phyloP scores from a whole-genome alignment of 1,284 basidiomycete genomes.

The Ganoderma lucidum region DNA sequence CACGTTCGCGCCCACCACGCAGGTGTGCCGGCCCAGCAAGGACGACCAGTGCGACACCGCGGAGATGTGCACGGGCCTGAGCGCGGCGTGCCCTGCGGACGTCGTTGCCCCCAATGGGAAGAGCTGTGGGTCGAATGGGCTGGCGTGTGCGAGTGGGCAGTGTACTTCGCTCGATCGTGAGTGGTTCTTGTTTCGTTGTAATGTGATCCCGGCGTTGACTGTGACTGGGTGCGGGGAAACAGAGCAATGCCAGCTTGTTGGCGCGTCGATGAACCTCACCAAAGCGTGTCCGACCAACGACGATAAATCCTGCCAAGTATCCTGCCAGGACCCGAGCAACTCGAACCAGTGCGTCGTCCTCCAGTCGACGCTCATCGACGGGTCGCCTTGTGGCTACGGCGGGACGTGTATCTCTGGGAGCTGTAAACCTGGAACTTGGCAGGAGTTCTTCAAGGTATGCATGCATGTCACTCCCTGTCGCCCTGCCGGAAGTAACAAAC shows the following conservation, averaged over 20 bases:
- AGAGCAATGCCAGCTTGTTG: conserved; percentile 85
- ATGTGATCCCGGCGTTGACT: not conserved
- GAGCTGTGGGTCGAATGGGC: conserved; percentile 68
- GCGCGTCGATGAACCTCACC: conserved; percentile 72
- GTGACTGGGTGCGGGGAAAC: not conserved
- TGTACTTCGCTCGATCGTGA: conserved; percentile 82
- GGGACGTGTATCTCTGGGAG: conserved; percentile 73
- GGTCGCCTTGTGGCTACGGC: conserved; percentile 85
- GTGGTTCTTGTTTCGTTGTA: conserved; percentile 39
- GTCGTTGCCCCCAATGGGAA: conserved; percentile 70
- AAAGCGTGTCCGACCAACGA: conserved; percentile 71
- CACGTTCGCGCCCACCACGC: conserved; percentile 68
- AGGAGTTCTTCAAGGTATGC: conserved; percentile 70
- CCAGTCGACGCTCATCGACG: conserved; percentile 81
- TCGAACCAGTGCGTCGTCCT: conserved; percentile 78
- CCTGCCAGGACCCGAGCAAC: conserved; percentile 78
- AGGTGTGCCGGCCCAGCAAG: conserved; percentile 78
- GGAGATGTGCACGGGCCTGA: conserved; percentile 85
- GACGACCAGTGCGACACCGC: conserved; percentile 77
- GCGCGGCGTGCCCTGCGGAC: conserved; percentile 79
- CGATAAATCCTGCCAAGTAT: conserved; percentile 79
- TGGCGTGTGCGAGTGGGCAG: conserved; percentile 82
- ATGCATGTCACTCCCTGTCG: not conserved
- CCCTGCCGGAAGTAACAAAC: not conserved
- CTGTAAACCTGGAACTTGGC: conserved; percentile 70